A percentile compares a stretch with the other conserved stretches of the same genome.
Evolutionary conservation across 1,284 basidiomycete species (phyloP).

Genomic region (Moniliophthora roreri): DNA sequence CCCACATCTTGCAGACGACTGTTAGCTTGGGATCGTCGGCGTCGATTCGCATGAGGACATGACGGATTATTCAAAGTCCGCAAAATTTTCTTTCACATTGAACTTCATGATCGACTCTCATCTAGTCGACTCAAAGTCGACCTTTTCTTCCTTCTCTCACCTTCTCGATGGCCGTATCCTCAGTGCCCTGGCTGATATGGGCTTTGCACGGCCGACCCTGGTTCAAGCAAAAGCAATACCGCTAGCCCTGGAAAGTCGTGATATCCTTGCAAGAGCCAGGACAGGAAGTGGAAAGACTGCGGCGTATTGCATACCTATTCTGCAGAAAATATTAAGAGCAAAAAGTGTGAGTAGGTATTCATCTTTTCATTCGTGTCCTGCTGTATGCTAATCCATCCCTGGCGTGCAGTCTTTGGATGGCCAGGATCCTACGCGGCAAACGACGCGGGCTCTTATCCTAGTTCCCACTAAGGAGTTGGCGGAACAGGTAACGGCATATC

Average conservation of each 20-base stretch:
- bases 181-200: conserved; percentile 77
- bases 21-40: conserved; percentile 5
- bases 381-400: conserved; percentile 5
- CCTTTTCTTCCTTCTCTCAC: conserved; percentile 70
- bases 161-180: conserved; percentile 77
- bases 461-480: conserved; percentile 95
- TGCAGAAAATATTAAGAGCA: conserved; percentile 85
- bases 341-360: conserved; percentile 67
- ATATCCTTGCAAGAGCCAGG: conserved; percentile 91
- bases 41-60: no score
- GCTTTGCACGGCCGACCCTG: conserved; percentile 80
- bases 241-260: conserved; percentile 84
- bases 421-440: conserved; percentile 46
- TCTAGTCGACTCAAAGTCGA: conserved; percentile 50
- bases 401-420: conserved; percentile 31
- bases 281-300: conserved; percentile 98
- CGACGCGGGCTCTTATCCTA: conserved; percentile 82
- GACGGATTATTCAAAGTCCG: conserved; percentile 8
- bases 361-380: background rate
- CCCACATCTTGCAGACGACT: conserved; percentile 24
- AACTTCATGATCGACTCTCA: conserved; percentile 42
- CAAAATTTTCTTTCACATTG: conserved; percentile 13
- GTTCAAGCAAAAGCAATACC: conserved; percentile 85
- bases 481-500: conserved; percentile 82
- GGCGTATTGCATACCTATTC: conserved; percentile 89